Percentiles rank a stretch among this genome's conserved stretches.
Conservation (phyloP, 345 rosid genomes). For the Syzygium aqueum region DNA sequence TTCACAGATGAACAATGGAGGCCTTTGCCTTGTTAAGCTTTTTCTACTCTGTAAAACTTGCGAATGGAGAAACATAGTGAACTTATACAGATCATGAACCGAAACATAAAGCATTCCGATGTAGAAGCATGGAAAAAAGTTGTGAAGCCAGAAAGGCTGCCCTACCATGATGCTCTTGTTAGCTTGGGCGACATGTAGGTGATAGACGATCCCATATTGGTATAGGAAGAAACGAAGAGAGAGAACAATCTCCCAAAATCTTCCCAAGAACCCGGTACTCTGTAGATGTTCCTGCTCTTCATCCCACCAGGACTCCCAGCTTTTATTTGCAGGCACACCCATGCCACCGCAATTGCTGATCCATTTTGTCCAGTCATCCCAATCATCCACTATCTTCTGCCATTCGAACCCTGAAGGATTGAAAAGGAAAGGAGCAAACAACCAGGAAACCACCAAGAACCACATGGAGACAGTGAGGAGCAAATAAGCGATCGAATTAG, state of each 20-base stretch:
- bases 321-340: constrained; percentile 86
- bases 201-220: constrained; percentile 91
- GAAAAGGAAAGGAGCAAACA: constrained; percentile 85
- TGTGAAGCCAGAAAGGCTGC: neutral
- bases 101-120: neutral
- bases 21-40: neutral
- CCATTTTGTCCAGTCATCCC: constrained; percentile 98
- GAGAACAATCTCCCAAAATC: constrained; percentile 68
- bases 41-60: neutral
- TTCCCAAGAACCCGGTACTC: constrained; percentile 62
- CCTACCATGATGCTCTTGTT: constrained; percentile 63
- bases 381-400: constrained; percentile 97
- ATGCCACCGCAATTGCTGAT: constrained; percentile 86
- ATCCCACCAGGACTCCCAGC: constrained; percentile 99
- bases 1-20: neutral
- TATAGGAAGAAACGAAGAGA: constrained; percentile 66
- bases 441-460: constrained; percentile 82
- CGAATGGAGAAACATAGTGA: neutral
- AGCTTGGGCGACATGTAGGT: constrained; percentile 46
- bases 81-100: neutral
- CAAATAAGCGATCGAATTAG: constrained; percentile 14
- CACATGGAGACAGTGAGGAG: constrained; percentile 73
- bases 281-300: constrained; percentile 92
- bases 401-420: constrained; percentile 97
- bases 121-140: neutral